phyloP scores from a whole-genome alignment of 768 basidiomycete species.

The Nevesoporus exiguus region DNA sequence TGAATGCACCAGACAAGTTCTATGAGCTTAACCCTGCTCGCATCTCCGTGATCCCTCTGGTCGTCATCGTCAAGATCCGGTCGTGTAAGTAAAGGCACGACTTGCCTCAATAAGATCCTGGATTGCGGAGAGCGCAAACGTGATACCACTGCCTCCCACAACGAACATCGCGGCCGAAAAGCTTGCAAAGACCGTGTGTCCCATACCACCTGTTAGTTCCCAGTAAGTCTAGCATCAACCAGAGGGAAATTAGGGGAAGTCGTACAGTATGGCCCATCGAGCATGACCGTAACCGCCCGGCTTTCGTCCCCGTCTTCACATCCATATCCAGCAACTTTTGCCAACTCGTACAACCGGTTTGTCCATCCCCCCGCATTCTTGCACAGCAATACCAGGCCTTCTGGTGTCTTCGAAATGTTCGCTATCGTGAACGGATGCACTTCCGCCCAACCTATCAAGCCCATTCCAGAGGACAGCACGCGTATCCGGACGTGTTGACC shows the following conservation, averaged over 20 bases:
- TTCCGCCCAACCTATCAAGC: conserved; percentile 40
- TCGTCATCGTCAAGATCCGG: not conserved
- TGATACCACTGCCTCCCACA: conserved; percentile 61
- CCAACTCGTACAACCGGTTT: conserved; percentile 38
- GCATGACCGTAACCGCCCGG: conserved; percentile 36
- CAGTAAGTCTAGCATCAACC: not conserved
- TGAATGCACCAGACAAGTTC: conserved; percentile 56
- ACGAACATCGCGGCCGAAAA: conserved; percentile 55
- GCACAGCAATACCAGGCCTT: conserved; percentile 47
- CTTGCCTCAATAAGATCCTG: conserved; percentile 49
- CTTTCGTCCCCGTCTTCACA: conserved; percentile 25
- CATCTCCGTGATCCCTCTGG: conserved; percentile 28
- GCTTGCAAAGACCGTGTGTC: conserved; percentile 45
- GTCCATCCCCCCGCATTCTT: conserved; percentile 55
- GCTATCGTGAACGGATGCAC: conserved; percentile 55
- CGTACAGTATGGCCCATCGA: conserved; percentile 56
- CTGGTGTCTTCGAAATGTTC: conserved; percentile 37
- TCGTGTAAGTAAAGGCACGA: not conserved
- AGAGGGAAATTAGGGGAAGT: not conserved
- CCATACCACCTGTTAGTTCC: conserved; percentile 35
- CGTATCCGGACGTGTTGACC: conserved; percentile 60
- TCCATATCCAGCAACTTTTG: conserved; percentile 35
- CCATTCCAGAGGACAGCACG: conserved; percentile 39
- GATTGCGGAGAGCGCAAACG: conserved; percentile 49
- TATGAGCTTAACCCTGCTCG: conserved; percentile 40